phyloP scores from a whole-genome alignment of 441 rosid genomes.

The Adansonia gregorii region DNA sequence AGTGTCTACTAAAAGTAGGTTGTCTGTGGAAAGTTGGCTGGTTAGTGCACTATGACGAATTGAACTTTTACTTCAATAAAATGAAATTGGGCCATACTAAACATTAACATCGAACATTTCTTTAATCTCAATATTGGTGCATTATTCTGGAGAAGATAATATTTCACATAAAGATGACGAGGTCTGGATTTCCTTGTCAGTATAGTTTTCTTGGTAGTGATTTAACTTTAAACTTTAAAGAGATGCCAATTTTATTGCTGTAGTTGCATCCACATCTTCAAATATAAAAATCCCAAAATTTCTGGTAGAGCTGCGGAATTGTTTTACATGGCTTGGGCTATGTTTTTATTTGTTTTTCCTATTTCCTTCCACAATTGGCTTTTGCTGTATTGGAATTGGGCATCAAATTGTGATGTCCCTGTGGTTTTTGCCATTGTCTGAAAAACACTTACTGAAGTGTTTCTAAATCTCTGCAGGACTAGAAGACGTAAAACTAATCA shows the following conservation, averaged over 20 bases:
- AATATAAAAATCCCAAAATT: background rate
- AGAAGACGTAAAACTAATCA: constrained; percentile 46
- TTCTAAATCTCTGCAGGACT: constrained; percentile 49
- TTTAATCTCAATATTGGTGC: constrained; percentile 19
- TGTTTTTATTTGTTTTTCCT: background rate
- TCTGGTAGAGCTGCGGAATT: background rate
- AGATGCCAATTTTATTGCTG: constrained; percentile 3
- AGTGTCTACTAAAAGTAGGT: background rate
- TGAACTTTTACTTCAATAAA: constrained; percentile 9
- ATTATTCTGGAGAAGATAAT: background rate
- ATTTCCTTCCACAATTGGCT: constrained; percentile 1
- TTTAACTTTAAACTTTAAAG: constrained; percentile 3
- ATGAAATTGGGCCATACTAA: constrained; percentile 10
- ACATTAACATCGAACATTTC: background rate
- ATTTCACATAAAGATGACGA: background rate
- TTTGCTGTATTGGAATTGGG: background rate
- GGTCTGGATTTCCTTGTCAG: constrained; percentile 10
- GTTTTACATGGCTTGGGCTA: background rate
- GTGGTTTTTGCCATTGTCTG: constrained; percentile 4
- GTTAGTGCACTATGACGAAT: background rate
- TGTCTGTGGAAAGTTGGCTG: constrained; percentile 16
- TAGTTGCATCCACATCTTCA: constrained; percentile 1
- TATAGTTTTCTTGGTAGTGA: background rate
- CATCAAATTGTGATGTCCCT: background rate
- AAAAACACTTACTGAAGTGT: constrained; percentile 19